These are phyloP conservation scores for Huntiella moniliformis DNA, from an alignment of 2,329 filamentous ascomycete genomes.

Conservation along the genomic window DNA sequence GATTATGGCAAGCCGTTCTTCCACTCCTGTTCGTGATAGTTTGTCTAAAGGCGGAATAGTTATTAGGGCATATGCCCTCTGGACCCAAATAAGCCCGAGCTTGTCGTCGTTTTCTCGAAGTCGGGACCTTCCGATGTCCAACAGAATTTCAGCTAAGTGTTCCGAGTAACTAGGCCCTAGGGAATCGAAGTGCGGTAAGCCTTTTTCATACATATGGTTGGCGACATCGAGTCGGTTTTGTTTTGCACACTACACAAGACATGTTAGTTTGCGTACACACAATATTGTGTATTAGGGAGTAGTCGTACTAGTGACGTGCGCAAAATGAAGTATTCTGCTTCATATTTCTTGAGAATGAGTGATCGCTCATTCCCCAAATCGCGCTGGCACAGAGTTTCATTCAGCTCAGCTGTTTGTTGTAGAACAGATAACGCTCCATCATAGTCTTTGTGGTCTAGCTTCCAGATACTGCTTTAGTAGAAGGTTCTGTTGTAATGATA, in stretches of 20 bases:
- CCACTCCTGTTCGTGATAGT: constrained; percentile 38
- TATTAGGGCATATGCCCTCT: constrained; percentile 44
- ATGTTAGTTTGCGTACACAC: constrained; percentile 10
- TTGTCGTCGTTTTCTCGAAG: constrained; percentile 31
- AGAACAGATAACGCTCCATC: constrained; percentile 42
- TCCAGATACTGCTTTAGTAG: neutral
- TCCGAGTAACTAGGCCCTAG: constrained; percentile 36
- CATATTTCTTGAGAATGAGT: constrained; percentile 3
- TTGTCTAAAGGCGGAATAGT: constrained; percentile 33
- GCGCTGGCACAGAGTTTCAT: neutral
- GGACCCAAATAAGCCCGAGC: constrained; percentile 38
- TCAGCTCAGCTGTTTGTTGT: constrained; percentile 23
- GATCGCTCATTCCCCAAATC: constrained; percentile 2
- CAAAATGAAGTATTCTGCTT: constrained; percentile 45
- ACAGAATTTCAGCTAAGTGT: constrained; percentile 46
- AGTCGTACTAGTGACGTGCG: constrained; percentile 44
- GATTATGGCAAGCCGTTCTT: constrained; percentile 47
- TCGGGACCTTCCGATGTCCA: constrained; percentile 49
- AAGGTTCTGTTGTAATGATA: neutral
- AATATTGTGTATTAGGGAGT: neutral
- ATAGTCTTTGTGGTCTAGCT: constrained; percentile 32
- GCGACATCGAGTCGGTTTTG: constrained; percentile 55
- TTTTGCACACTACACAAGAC: constrained; percentile 44
- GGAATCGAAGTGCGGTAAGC: constrained; percentile 21
- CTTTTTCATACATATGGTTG: constrained; percentile 55